Conservation (phyloP, 441 rosid genomes). For the Gossypium schwendimanii region DNA sequence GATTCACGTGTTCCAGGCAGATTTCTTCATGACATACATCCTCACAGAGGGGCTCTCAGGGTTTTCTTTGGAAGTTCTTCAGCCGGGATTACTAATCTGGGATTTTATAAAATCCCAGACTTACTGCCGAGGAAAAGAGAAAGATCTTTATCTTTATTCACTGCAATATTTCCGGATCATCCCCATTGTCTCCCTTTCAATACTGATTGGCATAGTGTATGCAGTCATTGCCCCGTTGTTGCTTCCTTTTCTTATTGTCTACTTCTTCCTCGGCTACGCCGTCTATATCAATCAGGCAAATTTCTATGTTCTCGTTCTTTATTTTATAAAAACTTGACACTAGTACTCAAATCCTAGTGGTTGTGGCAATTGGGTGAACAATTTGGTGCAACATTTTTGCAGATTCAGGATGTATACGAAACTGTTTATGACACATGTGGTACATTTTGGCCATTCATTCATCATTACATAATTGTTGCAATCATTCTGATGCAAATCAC, state of each 20-base stretch:
- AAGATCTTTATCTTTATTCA: conserved; percentile 61
- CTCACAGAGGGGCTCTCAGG: conserved; percentile 78
- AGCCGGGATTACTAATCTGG: conserved; percentile 53
- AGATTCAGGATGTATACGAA: conserved; percentile 79
- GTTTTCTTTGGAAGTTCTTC: conserved; percentile 79
- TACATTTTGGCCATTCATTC: conserved; percentile 69
- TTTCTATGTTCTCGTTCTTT: not conserved
- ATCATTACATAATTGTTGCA: conserved; percentile 58
- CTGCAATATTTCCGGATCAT: conserved; percentile 69
- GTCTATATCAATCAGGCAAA: conserved; percentile 77
- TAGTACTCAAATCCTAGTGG: not conserved
- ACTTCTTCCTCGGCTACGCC: conserved; percentile 67
- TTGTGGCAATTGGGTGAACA: not conserved
- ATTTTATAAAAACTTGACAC: not conserved
- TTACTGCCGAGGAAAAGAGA: conserved; percentile 43
- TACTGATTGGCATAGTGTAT: conserved; percentile 72
- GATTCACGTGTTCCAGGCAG: conserved; percentile 42
- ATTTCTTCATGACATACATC: conserved; percentile 81
- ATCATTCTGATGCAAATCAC: conserved; percentile 85
- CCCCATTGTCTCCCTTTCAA: conserved; percentile 60
- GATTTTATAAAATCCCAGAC: conserved; percentile 44
- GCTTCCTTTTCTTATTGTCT: conserved; percentile 75
- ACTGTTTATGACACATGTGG: conserved; percentile 71
- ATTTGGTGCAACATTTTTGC: conserved; percentile 19
- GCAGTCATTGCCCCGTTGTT: conserved; percentile 74